Percentiles rank a stretch among this genome's conserved stretches.
Evolutionary conservation across 2,329 filamentous ascomycete species (phyloP).

Genomic region (Hypoxylon sp.): DNA sequence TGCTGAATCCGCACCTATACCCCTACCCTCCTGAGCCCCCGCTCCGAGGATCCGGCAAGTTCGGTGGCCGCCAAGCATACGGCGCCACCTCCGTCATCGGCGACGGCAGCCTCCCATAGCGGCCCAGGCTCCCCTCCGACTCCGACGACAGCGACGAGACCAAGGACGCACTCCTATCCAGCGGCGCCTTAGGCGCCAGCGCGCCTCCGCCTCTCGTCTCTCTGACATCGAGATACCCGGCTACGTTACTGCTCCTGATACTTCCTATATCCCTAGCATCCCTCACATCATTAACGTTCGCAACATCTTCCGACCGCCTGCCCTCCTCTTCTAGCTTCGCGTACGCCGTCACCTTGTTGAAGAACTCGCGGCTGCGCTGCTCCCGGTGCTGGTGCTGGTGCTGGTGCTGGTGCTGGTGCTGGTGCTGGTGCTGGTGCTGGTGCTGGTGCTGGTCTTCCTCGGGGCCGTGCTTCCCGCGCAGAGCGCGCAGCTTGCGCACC

Average conservation of each 20-base stretch:
- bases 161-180: constrained; percentile 14
- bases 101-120: constrained; percentile 32
- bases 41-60: not conserved
- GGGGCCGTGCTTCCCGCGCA: not conserved
- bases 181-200: not conserved
- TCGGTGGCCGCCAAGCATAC: constrained; percentile 12
- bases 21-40: not conserved
- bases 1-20: not conserved
- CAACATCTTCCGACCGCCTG: not conserved
- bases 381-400: too few relatives aligned
- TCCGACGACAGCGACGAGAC: constrained; percentile 30
- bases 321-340: constrained; percentile 11
- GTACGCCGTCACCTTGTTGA: constrained; percentile 10
- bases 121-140: constrained; percentile 16
- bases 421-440: not conserved
- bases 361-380: not conserved
- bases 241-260: not conserved
- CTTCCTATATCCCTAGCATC: not conserved
- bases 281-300: not conserved
- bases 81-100: constrained; percentile 28
- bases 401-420: too few relatives aligned
- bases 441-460: not conserved
- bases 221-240: not conserved
- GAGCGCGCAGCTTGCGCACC: not conserved
- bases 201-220: not conserved